phyloP scores from a whole-genome alignment of 2,329 filamentous ascomycete genomes.

The Myriosclerotinia curreyana region DNA sequence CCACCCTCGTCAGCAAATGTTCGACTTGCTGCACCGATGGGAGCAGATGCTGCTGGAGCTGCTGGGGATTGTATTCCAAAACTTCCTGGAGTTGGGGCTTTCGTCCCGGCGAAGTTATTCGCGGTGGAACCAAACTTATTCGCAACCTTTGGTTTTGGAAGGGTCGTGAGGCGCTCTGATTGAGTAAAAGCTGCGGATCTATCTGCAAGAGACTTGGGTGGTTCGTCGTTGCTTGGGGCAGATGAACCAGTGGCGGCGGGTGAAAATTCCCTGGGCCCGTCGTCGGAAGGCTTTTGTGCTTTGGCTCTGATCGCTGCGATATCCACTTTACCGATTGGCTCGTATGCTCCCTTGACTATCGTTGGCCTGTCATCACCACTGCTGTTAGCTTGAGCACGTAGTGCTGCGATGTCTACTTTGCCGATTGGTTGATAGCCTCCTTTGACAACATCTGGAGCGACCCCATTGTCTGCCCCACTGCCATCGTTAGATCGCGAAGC shows the following conservation, averaged over 20 bases:
- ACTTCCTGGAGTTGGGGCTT: constrained; percentile 73
- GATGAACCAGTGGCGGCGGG: constrained; percentile 43
- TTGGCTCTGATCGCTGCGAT: constrained; percentile 89
- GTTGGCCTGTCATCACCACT: constrained; percentile 75
- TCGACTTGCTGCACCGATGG: constrained; percentile 77
- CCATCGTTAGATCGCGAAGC: constrained; percentile 58
- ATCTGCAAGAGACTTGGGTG: constrained; percentile 67
- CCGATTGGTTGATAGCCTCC: constrained; percentile 92
- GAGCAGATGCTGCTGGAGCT: constrained; percentile 51
- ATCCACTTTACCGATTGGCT: constrained; percentile 94
- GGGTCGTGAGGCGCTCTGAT: constrained; percentile 76
- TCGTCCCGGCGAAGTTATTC: constrained; percentile 78
- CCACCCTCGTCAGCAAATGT: constrained; percentile 94
- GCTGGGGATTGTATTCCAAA: constrained; percentile 62
- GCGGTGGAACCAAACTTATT: constrained; percentile 77
- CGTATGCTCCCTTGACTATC: constrained; percentile 86
- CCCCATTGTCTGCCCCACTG: constrained; percentile 46
- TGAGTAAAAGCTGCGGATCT: constrained; percentile 69
- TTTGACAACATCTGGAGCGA: constrained; percentile 63
- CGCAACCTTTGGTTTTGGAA: constrained; percentile 93
- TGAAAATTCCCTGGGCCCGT: constrained; percentile 42
- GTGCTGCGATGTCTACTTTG: constrained; percentile 94
- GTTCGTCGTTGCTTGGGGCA: constrained; percentile 43
- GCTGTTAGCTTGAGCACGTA: constrained; percentile 71
- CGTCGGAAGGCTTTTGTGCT: constrained; percentile 61